phyloP scores from a whole-genome alignment of 2,329 filamentous ascomycete genomes.

The Aureobasidium sp. region DNA sequence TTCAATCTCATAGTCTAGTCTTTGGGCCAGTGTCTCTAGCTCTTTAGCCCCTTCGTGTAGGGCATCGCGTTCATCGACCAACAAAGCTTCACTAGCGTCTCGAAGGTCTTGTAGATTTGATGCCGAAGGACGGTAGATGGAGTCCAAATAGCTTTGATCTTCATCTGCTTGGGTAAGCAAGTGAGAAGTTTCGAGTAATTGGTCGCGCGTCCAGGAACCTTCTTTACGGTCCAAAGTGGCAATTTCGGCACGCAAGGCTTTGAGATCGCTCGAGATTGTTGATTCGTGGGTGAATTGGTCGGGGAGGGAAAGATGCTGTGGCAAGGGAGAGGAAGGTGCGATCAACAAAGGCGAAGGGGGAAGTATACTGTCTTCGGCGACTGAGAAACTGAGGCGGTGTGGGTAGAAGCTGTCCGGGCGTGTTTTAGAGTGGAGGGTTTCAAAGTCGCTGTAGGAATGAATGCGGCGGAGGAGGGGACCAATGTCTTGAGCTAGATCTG shows the following conservation, averaged over 20 bases:
- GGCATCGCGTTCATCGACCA: constrained; percentile 59
- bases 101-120: constrained; percentile 62
- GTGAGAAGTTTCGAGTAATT: constrained; percentile 47
- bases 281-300: constrained; percentile 7
- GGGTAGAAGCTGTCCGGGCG: constrained; percentile 54
- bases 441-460: constrained; percentile 37
- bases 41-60: constrained; percentile 67
- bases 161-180: constrained; percentile 55
- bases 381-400: constrained; percentile 65
- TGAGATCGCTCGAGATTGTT: constrained; percentile 8
- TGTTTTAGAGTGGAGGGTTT: constrained; percentile 13
- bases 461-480: constrained; percentile 53
- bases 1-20: constrained; percentile 86
- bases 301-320: background rate
- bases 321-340: background rate
- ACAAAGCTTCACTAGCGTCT: constrained; percentile 57
- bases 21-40: constrained; percentile 71
- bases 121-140: constrained; percentile 60
- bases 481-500: constrained; percentile 38
- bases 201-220: constrained; percentile 53
- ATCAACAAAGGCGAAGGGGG: constrained; percentile 29
- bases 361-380: constrained; percentile 62
- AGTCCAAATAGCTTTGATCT: constrained; percentile 58
- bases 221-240: constrained; percentile 45
- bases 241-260: constrained; percentile 44